Conservation (phyloP, 2,329 filamentous ascomycete genomes). For the Anthostomella pinea region DNA sequence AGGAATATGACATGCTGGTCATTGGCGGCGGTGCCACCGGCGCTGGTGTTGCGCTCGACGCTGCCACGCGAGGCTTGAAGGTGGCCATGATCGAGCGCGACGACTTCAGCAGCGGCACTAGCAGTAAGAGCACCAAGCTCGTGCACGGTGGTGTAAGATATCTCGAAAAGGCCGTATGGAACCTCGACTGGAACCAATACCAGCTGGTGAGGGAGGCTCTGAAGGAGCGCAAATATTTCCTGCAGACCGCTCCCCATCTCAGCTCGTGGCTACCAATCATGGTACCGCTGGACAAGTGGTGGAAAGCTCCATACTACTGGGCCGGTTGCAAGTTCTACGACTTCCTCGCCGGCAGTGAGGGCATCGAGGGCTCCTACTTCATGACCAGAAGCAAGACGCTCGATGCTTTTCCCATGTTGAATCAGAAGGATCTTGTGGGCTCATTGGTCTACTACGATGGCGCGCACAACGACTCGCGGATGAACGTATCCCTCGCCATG, state of each 20-base stretch:
- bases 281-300: slow-evolving; percentile 72
- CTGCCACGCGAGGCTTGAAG: slow-evolving; percentile 66
- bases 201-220: slow-evolving; percentile 69
- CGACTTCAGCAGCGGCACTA: slow-evolving; percentile 71
- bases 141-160: slow-evolving; percentile 76
- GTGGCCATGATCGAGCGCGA: slow-evolving; percentile 71
- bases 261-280: slow-evolving; percentile 74
- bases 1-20: slow-evolving; percentile 66
- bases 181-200: slow-evolving; percentile 72
- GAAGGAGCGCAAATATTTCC: slow-evolving; percentile 71
- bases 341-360: slow-evolving; percentile 78
- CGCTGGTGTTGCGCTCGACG: slow-evolving; percentile 68
- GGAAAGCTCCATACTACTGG: slow-evolving; percentile 77
- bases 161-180: slow-evolving; percentile 73
- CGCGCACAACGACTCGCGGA: slow-evolving; percentile 86
- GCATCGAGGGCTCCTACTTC: slow-evolving; percentile 87
- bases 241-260: slow-evolving; percentile 71
- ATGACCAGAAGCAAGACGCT: slow-evolving; percentile 81
- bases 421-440: slow-evolving; percentile 73
- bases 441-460: slow-evolving; percentile 90
- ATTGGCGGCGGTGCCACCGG: slow-evolving; percentile 72
- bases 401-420: slow-evolving; percentile 86
- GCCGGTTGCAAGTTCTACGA: slow-evolving; percentile 80
- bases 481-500: slow-evolving; percentile 87
- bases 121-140: slow-evolving; percentile 73